Base-by-base conservation (phyloP, 108 stramenopile species). In the Stephanodiscus minutulus region DNA sequence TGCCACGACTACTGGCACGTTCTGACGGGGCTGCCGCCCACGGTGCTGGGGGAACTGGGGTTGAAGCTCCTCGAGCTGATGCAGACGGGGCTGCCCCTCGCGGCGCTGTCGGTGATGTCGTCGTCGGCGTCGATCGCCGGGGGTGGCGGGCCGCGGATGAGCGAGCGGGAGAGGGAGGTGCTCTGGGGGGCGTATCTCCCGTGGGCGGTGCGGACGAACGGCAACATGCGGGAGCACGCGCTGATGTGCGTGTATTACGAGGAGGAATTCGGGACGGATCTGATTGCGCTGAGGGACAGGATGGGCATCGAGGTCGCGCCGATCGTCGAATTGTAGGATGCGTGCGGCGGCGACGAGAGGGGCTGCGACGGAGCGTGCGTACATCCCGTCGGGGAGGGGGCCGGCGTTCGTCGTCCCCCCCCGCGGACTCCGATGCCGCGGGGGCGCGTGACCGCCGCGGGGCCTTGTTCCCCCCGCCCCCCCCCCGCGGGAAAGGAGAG, bases 1-100 rank as follows among this genome's bases (percentile, higher is more conserved):
- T 84, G 73, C 27, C 98, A 99, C 73, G 98, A 99, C 73, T 93
- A 88, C 72, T 97, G 88, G 89, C 98, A 99, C 83, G 92, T 88
- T 25, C 66, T 99, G 31, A 94, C 89, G 13, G 93, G 87, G 17
- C 68, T 99, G 46, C 98, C 98, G 28, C 97, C 98, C 25, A 96
- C 95, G 1, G 96, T 98, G 0, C 49, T 89, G 49, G 98, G 97
- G 29, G 98, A 99, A 83, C 64, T 98, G 72, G 98, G 91, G 37
- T 77, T 98, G 48, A 99, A 99, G 79, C 97, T 93, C 92, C 73
- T 98, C 44, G 98, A 99, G 74, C 73, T 97, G 67, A 87, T 96
- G 22, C 97, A 98, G 69, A 98, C 97, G 15, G 96, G 96, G 11
- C 82, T 99, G 46, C 98, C 98, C 8, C 67, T 98, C 46, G 88